These are phyloP conservation scores for Phlebiopsis flavidoalba DNA, from an alignment of 768 basidiomycete species.

Conservation along the genomic window DNA sequence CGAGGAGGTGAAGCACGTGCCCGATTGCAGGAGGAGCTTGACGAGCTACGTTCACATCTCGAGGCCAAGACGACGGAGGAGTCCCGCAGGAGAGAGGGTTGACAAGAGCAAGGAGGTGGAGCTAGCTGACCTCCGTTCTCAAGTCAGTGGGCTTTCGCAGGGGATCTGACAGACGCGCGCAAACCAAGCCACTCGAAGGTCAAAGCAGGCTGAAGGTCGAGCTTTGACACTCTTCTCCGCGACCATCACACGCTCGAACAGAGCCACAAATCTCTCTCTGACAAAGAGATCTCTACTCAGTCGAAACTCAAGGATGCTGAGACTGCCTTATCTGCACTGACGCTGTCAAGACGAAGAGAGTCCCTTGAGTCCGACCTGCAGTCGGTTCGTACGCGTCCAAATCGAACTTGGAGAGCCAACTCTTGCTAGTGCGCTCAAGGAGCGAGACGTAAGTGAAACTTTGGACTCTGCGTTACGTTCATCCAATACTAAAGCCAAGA, in stretches of 20 bases:
- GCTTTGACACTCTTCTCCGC: slow-evolving; percentile 53
- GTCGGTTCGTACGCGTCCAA: slow-evolving; percentile 59
- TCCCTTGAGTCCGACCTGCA: slow-evolving; percentile 69
- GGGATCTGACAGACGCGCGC: slow-evolving; percentile 65
- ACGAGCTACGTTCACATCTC: slow-evolving; percentile 79
- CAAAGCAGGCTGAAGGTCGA: slow-evolving; percentile 77
- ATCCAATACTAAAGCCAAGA: background rate
- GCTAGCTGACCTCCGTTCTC: slow-evolving; percentile 62
- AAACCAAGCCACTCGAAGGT: slow-evolving; percentile 51
- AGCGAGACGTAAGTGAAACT: slow-evolving; percentile 64
- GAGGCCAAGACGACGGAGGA: slow-evolving; percentile 86
- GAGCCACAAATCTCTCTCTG: slow-evolving; percentile 60
- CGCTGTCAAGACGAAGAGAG: slow-evolving; percentile 54
- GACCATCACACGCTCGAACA: slow-evolving; percentile 57
- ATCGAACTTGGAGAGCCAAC: slow-evolving; percentile 59
- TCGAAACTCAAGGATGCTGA: slow-evolving; percentile 46
- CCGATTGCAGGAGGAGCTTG: slow-evolving; percentile 77
- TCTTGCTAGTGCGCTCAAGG: slow-evolving; percentile 54
- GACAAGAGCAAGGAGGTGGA: slow-evolving; percentile 88
- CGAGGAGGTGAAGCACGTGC: slow-evolving; percentile 39
- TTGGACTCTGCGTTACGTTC: background rate
- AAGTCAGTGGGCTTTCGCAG: slow-evolving; percentile 55
- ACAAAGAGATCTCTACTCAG: slow-evolving; percentile 50
- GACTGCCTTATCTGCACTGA: slow-evolving; percentile 46
- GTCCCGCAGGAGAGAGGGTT: slow-evolving; percentile 72